Conservation (phyloP, 441 rosid genomes). For the Macaranga tanarius region DNA sequence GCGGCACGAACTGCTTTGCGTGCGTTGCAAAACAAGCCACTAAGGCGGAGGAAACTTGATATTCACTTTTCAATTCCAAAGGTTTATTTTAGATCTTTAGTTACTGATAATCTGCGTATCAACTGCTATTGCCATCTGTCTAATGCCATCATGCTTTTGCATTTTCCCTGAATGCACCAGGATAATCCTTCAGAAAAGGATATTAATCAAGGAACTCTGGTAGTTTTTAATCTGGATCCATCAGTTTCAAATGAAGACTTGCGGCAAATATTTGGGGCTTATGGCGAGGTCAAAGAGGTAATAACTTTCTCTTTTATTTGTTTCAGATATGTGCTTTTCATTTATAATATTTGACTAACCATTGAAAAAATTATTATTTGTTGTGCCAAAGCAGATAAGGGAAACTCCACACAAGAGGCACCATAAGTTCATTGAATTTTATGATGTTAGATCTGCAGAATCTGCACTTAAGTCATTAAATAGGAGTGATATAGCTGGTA, state of each 20-base stretch:
- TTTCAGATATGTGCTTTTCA: conserved; percentile 1
- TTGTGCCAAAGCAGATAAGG: conserved; percentile 69
- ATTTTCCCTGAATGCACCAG: conserved; percentile 36
- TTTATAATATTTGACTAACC: conserved; percentile 18
- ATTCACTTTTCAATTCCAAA: conserved; percentile 99
- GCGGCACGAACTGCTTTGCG: conserved; percentile 98
- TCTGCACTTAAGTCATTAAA: conserved; percentile 90
- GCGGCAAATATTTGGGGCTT: conserved; percentile 83
- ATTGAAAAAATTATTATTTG: conserved; percentile 22
- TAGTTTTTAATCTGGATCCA: conserved; percentile 93
- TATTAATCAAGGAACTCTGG: conserved; percentile 96
- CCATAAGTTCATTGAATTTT: conserved; percentile 94
- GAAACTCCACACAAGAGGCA: conserved; percentile 99
- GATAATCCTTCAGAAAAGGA: conserved; percentile 99
- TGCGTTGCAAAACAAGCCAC: conserved; percentile 85
- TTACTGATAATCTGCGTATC: not conserved
- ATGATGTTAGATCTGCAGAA: conserved; percentile 95
- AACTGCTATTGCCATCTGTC: not conserved
- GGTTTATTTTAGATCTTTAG: conserved; percentile 40
- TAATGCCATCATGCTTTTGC: not conserved
- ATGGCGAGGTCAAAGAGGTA: conserved; percentile 99
- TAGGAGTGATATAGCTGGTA: conserved; percentile 95
- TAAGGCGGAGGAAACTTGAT: conserved; percentile 91
- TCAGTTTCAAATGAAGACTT: conserved; percentile 95
- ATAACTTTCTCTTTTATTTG: conserved; percentile 1